Base-by-base conservation (phyloP, 495 filamentous ascomycete genomes). In the Aspergillus biplanus region DNA sequence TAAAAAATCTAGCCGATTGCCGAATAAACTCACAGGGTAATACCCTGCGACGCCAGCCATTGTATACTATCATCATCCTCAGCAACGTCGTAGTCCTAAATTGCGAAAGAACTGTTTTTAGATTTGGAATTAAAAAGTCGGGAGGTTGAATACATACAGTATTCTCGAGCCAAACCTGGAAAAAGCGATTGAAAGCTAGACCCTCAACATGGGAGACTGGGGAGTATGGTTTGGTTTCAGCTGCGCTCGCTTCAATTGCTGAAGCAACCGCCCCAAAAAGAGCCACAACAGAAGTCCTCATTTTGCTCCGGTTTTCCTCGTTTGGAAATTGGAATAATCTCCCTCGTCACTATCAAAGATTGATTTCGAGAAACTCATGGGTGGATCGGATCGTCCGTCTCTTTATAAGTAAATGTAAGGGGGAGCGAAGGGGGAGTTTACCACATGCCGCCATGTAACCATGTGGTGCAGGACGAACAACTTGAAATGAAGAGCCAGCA, bases 151-250 rank as follows among this genome's bases (percentile, higher is more conserved):
- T 80, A 77, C 73, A 60, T 68, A 91, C 87, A 37, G 85, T 87
- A 68, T 92, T 92, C 76, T 91, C 90, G 13, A 91, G 78, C 86
- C 87, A 92, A 68, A 92, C 85, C 60, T 83, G 81, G 37, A 85
- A 81, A 62, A 90, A 85, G 9, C 86, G 82, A 71, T 91, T 78
- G 65, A 91, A 92, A 1, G 80, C 86, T 63, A 83, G 79, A 56
- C 90, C 90, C 61, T 78, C 65, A 55, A 92, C 85, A 67, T 84
- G 73, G 56, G 83, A 86, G 7, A 81, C 82, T 13, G 87, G 87
- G 34, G 83, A 86, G 52, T 73, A 73, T 27, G 78, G 75, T 50
- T 69, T 56, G 7, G 68, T 71, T 5, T 73, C 73, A 31, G 72
- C 74, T 48, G 68, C 71, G 37, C 72, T 69, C 1, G 63, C 66